These are phyloP conservation scores for Coprinopsis sp. DNA, from an alignment of 768 basidiomycete species.

Conservation along the genomic window DNA sequence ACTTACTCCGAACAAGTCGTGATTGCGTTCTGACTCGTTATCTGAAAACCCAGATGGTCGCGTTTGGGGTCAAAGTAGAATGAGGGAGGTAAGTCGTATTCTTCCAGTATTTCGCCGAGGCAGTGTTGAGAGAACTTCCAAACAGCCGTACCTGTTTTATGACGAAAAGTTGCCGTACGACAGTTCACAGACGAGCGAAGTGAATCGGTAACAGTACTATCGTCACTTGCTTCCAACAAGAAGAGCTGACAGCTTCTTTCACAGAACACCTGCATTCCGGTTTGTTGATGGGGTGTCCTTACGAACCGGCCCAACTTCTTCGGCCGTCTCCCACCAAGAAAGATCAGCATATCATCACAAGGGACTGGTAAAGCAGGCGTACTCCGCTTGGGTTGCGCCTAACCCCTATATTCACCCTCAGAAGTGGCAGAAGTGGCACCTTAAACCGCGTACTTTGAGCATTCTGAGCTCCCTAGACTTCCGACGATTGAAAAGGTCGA, in stretches of 20 bases:
- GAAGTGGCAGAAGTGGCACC: no score
- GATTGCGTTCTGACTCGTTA: constrained; percentile 5
- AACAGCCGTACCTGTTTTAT: constrained; percentile 64
- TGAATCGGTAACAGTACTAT: constrained; percentile 30
- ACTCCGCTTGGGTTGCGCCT: constrained; percentile 56
- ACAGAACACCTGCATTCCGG: constrained; percentile 41
- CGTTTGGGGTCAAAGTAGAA: constrained; percentile 64
- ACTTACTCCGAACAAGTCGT: background rate
- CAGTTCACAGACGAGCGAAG: constrained; percentile 33
- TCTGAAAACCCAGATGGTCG: constrained; percentile 45
- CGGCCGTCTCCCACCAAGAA: constrained; percentile 55
- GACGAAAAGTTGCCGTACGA: constrained; percentile 54
- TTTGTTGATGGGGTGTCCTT: constrained; percentile 58
- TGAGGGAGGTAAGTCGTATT: constrained; percentile 47
- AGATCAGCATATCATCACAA: constrained; percentile 47
- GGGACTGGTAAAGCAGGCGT: constrained; percentile 68
- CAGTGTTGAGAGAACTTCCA: constrained; percentile 5
- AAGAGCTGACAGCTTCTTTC: constrained; percentile 13
- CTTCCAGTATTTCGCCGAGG: constrained; percentile 6
- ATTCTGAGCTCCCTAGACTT: constrained; percentile 41
- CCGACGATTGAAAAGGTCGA: constrained; percentile 46
- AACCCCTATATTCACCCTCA: constrained; percentile 42
- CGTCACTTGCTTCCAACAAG: background rate
- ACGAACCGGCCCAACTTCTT: constrained; percentile 43
- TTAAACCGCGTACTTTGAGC: constrained; percentile 53